Base-by-base conservation (phyloP, 257 asterid genomes). In the Prunella vulgaris region DNA sequence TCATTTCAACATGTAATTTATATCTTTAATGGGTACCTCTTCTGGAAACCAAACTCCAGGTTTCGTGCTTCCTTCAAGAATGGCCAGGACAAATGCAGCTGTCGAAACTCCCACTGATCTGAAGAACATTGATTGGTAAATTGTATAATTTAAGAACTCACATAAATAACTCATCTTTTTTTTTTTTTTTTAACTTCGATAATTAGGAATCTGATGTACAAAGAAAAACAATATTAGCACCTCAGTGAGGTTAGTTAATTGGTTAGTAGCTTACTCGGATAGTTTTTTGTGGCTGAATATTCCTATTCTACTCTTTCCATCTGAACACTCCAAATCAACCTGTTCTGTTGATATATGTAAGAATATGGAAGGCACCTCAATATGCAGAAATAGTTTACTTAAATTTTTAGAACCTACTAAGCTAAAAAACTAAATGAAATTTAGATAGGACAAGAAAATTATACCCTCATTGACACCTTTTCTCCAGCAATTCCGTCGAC, bases 11-110 rank as follows among this genome's bases (percentile, higher is more conserved):
- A 9, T 52, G 25, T 10, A 52, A 52, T 52, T 52, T 52, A 52
- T 2, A 51, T 51, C 14, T 17, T 17, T 4, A 17, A 51, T 8
- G 59, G 59, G 14, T 80, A 90, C 96, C 96, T 90, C 99, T 84
- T 87, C 99, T 0, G 97, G 96, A 68, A 93, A 93, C 97, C 99
- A 93, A 76, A 93, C 96, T 21, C 96, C 96, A 5, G 97, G 96
- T 59, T 83, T 80, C 44, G 99, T 88, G 86, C 85, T 86, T 76
- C 97, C 99, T 77, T 90, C 99, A 35, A 93, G 95, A 69, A 90
- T 83, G 12, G 97, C 95, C 73, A 90, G 87, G 44, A 59, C 88
- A 82, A 88, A 90, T 71, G 97, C 87, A 70, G 95, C 87, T 42
- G 88, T 84, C 18, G 99, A 81, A 49, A 73, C 67, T 68, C 99